Percentiles rank a stretch among this genome's conserved stretches.
Conservation (phyloP, 2,329 filamentous ascomycete genomes). For the Fusarium gaditjirri region DNA sequence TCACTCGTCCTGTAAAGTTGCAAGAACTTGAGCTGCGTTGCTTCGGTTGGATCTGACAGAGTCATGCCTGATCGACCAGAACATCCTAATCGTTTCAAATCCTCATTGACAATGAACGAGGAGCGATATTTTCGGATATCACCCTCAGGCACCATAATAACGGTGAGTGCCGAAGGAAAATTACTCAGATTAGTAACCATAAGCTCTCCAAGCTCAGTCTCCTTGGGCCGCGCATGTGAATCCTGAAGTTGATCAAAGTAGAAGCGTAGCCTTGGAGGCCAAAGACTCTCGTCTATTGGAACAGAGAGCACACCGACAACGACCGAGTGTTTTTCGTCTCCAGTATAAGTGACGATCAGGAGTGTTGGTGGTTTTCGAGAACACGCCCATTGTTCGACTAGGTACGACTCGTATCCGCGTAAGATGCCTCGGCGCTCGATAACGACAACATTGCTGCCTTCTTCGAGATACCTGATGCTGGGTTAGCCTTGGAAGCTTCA, state of each 20-base stretch:
- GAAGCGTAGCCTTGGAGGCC: slow-evolving; percentile 81
- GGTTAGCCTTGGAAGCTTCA: slow-evolving; percentile 14
- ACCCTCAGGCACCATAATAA: slow-evolving; percentile 90
- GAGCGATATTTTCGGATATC: slow-evolving; percentile 83
- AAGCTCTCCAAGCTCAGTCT: slow-evolving; percentile 83
- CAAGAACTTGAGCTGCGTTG: slow-evolving; percentile 90
- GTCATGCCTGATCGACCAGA: slow-evolving; percentile 89
- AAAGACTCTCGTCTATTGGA: slow-evolving; percentile 79
- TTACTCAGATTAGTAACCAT: slow-evolving; percentile 95
- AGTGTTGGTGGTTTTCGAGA: slow-evolving; percentile 90
- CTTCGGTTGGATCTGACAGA: slow-evolving; percentile 78
- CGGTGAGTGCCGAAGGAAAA: slow-evolving; percentile 90
- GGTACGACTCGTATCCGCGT: slow-evolving; percentile 88
- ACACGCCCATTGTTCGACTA: slow-evolving; percentile 98
- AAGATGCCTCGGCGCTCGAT: slow-evolving; percentile 77
- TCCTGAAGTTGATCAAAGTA: slow-evolving; percentile 90
- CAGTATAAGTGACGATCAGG: slow-evolving; percentile 92
- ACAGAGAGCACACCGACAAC: slow-evolving; percentile 83
- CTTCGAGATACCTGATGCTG: slow-evolving; percentile 76
- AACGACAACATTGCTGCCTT: slow-evolving; percentile 80
- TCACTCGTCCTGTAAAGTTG: slow-evolving; percentile 91
- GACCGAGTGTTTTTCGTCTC: slow-evolving; percentile 82
- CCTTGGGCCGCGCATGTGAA: slow-evolving; percentile 84
- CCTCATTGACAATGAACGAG: slow-evolving; percentile 92
- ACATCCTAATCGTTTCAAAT: slow-evolving; percentile 91